Evolutionary conservation across 1,139 yeast species (phyloP).

Genomic region (Chernovozyma aurita): DNA sequence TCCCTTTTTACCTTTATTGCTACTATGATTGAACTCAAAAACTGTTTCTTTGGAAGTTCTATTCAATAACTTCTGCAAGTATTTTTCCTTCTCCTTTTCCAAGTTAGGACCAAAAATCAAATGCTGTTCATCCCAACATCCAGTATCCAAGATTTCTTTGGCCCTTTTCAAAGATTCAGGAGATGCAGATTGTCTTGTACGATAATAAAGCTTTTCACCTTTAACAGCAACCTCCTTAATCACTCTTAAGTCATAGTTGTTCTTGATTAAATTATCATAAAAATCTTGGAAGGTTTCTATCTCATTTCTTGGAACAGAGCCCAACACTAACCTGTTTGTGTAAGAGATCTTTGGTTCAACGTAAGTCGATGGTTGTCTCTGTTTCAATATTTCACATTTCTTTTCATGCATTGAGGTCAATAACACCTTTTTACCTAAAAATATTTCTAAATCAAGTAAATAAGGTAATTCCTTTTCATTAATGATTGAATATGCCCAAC

Average conservation of each 20-base stretch:
- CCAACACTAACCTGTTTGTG: constrained; percentile 75
- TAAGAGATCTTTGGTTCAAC: constrained; percentile 59
- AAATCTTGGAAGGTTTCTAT: constrained; percentile 74
- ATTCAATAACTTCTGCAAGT: constrained; percentile 66
- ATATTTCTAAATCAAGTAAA: constrained; percentile 82
- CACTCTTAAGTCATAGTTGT: constrained; percentile 66
- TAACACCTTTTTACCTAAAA: constrained; percentile 77
- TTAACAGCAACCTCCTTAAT: constrained; percentile 70
- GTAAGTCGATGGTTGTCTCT: constrained; percentile 37
- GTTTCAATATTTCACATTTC: constrained; percentile 47
- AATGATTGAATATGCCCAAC: constrained; percentile 95
- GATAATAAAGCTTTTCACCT: constrained; percentile 83
- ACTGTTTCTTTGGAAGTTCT: constrained; percentile 82
- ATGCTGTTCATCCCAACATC: constrained; percentile 85
- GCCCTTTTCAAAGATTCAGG: constrained; percentile 79
- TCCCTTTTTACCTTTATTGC: constrained; percentile 15
- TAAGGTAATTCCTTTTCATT: constrained; percentile 87
- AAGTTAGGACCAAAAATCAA: constrained; percentile 66
- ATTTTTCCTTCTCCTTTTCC: constrained; percentile 70
- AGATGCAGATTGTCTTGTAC: constrained; percentile 85
- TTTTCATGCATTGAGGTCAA: constrained; percentile 67
- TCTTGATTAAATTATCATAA: constrained; percentile 54
- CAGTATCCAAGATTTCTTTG: constrained; percentile 70
- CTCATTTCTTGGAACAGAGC: constrained; percentile 70
- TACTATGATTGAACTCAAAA: constrained; percentile 77